phyloP scores from a whole-genome alignment of 371 early-diverging fungal genomes.

The Mortierella polycephala region DNA sequence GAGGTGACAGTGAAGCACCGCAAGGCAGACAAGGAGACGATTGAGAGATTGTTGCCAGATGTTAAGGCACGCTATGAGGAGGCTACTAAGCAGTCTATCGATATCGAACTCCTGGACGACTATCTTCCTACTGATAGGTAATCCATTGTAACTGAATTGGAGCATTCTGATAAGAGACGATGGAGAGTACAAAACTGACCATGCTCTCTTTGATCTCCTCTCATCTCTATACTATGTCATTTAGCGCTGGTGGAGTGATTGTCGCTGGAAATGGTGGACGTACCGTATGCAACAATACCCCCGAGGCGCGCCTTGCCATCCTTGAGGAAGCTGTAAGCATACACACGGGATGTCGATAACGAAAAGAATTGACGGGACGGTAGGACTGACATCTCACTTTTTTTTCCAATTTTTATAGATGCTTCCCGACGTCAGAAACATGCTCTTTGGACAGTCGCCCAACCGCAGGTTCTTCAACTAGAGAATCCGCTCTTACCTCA shows the following conservation, averaged over 20 bases:
- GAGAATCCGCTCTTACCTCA: neutral
- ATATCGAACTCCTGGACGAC: slow-evolving; percentile 36
- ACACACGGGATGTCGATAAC: no score
- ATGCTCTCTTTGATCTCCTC: no score
- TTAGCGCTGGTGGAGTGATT: slow-evolving; percentile 93
- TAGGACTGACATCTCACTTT: slow-evolving; percentile 3
- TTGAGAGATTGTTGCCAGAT: slow-evolving; percentile 67
- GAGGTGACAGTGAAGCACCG: slow-evolving; percentile 79
- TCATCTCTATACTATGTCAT: no score
- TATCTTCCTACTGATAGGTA: slow-evolving; percentile 66
- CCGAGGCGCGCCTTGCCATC: slow-evolving; percentile 88
- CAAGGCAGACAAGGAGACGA: slow-evolving; percentile 74
- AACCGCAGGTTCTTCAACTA: slow-evolving; percentile 94
- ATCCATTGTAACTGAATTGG: neutral
- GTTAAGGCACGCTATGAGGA: slow-evolving; percentile 72
- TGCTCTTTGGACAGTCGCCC: slow-evolving; percentile 90
- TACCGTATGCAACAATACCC: slow-evolving; percentile 89
- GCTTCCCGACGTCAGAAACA: slow-evolving; percentile 90
- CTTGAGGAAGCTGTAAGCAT: slow-evolving; percentile 73
- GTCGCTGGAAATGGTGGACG: slow-evolving; percentile 80
- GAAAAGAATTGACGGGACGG: neutral
- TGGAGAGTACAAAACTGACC: no score
- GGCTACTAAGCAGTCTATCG: slow-evolving; percentile 60
- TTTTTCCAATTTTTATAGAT: slow-evolving; percentile 64
- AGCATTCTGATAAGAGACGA: neutral